Evolutionary conservation across 2,329 filamentous ascomycete species (phyloP).

Genomic region (Scedosporium minutisporum): DNA sequence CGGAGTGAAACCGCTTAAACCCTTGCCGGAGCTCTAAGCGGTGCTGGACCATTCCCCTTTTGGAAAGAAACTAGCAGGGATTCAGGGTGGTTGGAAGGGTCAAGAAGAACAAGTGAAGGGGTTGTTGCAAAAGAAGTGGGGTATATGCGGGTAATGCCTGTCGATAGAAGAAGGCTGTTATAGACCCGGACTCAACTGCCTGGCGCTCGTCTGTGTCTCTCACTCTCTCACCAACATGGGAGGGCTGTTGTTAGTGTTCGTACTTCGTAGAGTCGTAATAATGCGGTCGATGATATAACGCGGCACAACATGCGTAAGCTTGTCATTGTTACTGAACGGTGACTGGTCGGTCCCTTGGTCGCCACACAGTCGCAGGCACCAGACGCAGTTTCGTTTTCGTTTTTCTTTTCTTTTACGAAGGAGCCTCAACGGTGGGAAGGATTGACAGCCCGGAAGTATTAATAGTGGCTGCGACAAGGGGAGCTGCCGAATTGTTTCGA

Average conservation of each 20-base stretch:
- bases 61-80: constrained; percentile 1
- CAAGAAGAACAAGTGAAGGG: not conserved
- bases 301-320: not conserved
- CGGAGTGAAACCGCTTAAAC: constrained; percentile 7
- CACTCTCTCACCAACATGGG: not conserved
- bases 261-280: not conserved
- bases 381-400: not conserved
- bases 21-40: constrained; percentile 5
- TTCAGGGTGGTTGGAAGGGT: constrained; percentile 1
- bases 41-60: not conserved
- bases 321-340: not conserved
- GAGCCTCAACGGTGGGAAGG: not conserved
- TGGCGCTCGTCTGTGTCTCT: no score
- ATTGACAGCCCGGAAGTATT: no score
- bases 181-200: not conserved
- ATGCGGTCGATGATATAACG: not conserved
- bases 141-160: constrained; percentile 2
- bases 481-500: not conserved
- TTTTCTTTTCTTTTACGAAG: not conserved
- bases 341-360: not conserved
- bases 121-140: not conserved
- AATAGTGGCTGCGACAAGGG: not conserved
- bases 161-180: constrained; percentile 4
- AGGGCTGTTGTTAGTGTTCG: not conserved
- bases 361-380: not conserved